phyloP scores from a whole-genome alignment of 148 eudicot genomes.

The Hydrangea macrophylla region DNA sequence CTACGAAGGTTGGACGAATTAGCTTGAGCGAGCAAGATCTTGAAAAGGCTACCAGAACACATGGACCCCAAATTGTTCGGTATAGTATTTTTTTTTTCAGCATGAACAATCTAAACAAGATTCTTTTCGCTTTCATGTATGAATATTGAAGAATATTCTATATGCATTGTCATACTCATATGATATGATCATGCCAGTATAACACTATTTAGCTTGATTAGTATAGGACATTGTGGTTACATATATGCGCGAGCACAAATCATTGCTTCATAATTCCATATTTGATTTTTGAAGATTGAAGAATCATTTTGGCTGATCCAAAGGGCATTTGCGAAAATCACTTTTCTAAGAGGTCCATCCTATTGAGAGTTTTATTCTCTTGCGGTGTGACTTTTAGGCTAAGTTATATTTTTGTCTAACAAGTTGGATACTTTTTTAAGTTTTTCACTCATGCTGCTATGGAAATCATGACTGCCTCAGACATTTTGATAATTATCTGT shows the following conservation, averaged over 20 bases:
- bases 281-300: no score
- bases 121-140: background rate
- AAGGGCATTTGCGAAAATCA: background rate
- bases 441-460: background rate
- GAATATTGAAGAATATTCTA: background rate
- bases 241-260: background rate
- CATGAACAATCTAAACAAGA: background rate
- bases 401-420: background rate
- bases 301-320: background rate
- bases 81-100: slow-evolving; percentile 5
- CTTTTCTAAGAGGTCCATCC: background rate
- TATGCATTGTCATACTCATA: background rate
- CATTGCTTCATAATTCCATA: background rate
- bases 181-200: no score
- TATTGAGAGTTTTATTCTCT: background rate
- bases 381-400: background rate
- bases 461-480: background rate
- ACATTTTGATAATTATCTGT: background rate
- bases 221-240: background rate
- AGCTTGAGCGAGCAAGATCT: slow-evolving; percentile 60
- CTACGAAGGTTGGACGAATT: slow-evolving; percentile 39
- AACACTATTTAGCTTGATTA: background rate
- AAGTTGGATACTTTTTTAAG: background rate
- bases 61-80: slow-evolving; percentile 48
- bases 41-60: slow-evolving; percentile 21